These are phyloP conservation scores for Ceriops tagal DNA, from an alignment of 345 rosid genomes.

Conservation along the genomic window DNA sequence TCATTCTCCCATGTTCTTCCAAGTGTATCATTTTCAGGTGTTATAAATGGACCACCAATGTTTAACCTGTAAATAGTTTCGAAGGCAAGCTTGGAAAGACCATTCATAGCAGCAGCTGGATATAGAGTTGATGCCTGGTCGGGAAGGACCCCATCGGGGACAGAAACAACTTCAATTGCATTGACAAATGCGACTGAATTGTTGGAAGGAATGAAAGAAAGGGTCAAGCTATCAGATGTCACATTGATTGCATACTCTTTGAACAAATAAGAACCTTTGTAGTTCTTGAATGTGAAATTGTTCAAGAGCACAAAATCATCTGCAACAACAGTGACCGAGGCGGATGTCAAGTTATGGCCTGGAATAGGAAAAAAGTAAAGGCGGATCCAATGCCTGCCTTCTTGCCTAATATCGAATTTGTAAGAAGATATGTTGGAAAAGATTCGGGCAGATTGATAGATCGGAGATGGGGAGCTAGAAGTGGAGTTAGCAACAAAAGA, in stretches of 20 bases:
- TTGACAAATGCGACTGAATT: slow-evolving; percentile 78
- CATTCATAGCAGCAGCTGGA: slow-evolving; percentile 52
- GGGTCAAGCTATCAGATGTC: slow-evolving; percentile 57
- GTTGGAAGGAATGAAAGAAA: slow-evolving; percentile 69
- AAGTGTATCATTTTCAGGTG: slow-evolving; percentile 81
- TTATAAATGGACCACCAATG: slow-evolving; percentile 89
- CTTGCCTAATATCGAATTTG: slow-evolving; percentile 53
- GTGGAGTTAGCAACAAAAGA: slow-evolving; percentile 46
- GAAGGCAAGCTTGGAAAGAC: slow-evolving; percentile 66
- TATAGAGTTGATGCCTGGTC: slow-evolving; percentile 68
- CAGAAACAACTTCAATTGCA: slow-evolving; percentile 86
- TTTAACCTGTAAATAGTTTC: slow-evolving; percentile 90
- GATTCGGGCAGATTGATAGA: slow-evolving; percentile 78
- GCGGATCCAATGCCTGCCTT: slow-evolving; percentile 97
- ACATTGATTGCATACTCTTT: slow-evolving; percentile 89
- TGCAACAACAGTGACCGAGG: slow-evolving; percentile 56
- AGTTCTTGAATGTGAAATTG: slow-evolving; percentile 71
- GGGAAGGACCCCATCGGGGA: slow-evolving; percentile 70
- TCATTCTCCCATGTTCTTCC: slow-evolving; percentile 95
- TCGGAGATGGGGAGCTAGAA: slow-evolving; percentile 46
- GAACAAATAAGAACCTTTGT: slow-evolving; percentile 56
- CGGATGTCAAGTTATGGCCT: slow-evolving; percentile 51
- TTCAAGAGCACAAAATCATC: slow-evolving; percentile 84
- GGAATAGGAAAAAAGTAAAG: slow-evolving; percentile 76
- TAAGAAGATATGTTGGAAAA: slow-evolving; percentile 70